phyloP scores from a whole-genome alignment of 768 basidiomycete genomes.

The Tricholoma bakamatsutake region DNA sequence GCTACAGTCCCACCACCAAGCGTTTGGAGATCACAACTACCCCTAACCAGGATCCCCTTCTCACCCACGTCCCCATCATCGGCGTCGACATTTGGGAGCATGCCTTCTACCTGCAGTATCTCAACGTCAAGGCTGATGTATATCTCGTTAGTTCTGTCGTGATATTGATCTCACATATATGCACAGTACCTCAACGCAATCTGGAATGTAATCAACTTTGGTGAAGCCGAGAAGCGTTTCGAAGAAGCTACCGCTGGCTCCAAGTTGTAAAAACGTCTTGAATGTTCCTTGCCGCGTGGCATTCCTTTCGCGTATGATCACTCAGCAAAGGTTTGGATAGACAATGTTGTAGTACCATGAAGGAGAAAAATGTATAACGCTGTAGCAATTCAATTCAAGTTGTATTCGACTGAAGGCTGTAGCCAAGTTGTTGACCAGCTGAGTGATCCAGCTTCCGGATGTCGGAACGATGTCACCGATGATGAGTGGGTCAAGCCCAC shows the following conservation, averaged over 20 bases:
- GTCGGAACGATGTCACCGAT: too few relatives aligned
- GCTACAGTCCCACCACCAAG: constrained; percentile 58
- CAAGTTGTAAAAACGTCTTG: constrained; percentile 15
- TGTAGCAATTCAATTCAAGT: background rate
- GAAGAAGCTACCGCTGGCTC: constrained; percentile 18
- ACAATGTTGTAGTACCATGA: background rate
- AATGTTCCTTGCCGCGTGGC: too few relatives aligned
- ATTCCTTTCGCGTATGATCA: background rate
- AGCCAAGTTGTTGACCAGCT: too few relatives aligned
- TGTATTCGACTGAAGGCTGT: too few relatives aligned
- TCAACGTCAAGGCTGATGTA: constrained; percentile 88
- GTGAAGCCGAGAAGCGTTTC: constrained; percentile 64
- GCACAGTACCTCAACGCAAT: constrained; percentile 78
- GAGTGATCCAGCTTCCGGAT: too few relatives aligned
- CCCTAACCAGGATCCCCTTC: constrained; percentile 91
- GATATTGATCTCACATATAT: background rate
- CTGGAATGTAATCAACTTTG: constrained; percentile 89
- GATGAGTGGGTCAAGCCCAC: too few relatives aligned
- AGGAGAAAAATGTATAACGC: background rate
- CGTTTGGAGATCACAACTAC: constrained; percentile 87
- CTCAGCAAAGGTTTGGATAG: background rate
- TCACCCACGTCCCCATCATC: constrained; percentile 73
- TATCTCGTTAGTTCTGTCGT: background rate
- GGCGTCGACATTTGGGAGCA: constrained; percentile 97
- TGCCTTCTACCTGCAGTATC: constrained; percentile 94